These are phyloP conservation scores for Emergomyces pasteurianus DNA, from an alignment of 2,329 filamentous ascomycete species.

Conservation along the genomic window DNA sequence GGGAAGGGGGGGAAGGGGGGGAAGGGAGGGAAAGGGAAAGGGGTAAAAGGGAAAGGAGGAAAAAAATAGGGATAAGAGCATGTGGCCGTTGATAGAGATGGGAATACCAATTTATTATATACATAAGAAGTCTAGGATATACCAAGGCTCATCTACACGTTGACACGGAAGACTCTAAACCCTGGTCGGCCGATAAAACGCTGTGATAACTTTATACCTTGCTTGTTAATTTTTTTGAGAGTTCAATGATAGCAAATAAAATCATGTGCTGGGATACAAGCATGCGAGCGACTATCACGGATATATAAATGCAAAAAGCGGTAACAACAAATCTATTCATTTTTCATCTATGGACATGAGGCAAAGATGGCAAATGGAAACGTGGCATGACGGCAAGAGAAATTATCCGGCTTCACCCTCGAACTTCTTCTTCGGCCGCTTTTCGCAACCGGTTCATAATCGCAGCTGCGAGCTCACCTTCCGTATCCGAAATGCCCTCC, in stretches of 20 bases:
- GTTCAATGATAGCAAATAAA: neutral
- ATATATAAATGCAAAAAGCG: neutral
- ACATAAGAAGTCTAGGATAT: neutral
- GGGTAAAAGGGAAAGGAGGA: conserved; percentile 27
- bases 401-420: conserved; percentile 31
- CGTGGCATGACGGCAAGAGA: neutral
- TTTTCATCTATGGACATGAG: neutral
- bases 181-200: neutral
- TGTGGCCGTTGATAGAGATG: neutral
- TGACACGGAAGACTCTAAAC: neutral
- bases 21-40: neutral
- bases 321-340: neutral
- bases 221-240: neutral
- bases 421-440: conserved; percentile 50
- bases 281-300: neutral
- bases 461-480: conserved; percentile 71
- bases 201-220: neutral
- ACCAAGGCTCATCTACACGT: neutral
- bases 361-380: neutral
- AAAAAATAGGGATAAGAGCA: neutral
- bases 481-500: conserved; percentile 63
- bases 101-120: neutral
- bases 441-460: conserved; percentile 77
- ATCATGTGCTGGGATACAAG: too few relatives aligned
- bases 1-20: neutral